Percentiles rank a stretch among this genome's conserved stretches.
Evolutionary conservation across 768 basidiomycete species (phyloP).

Genomic region (Amanita thiersii): DNA sequence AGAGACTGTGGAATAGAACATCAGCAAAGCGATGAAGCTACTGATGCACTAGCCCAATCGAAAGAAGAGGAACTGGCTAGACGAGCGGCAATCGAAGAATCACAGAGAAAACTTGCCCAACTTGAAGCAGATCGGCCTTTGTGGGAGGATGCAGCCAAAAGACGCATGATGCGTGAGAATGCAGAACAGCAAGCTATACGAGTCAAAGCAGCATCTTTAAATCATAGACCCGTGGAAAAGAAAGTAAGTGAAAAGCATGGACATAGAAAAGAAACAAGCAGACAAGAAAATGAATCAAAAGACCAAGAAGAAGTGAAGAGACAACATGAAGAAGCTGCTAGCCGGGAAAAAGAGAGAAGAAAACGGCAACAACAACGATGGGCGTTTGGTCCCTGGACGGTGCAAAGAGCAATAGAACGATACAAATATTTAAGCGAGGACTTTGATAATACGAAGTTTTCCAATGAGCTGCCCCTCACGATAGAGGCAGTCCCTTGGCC

Average conservation of each 20-base stretch:
- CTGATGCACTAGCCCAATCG: background rate
- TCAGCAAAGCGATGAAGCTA: too few species aligned
- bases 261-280: conserved; percentile 16
- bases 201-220: background rate
- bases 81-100: conserved; percentile 46
- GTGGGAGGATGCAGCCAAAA: conserved; percentile 48
- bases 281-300: conserved; percentile 19
- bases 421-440: conserved; percentile 51
- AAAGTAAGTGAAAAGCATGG: conserved; percentile 8
- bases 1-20: too few species aligned
- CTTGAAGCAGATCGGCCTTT: conserved; percentile 55
- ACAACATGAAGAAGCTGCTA: conserved; percentile 24
- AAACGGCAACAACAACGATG: conserved; percentile 43
- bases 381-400: conserved; percentile 56
- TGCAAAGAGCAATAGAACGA: conserved; percentile 59
- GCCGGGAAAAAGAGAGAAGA: conserved; percentile 31
- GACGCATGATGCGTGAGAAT: conserved; percentile 26
- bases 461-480: conserved; percentile 39
- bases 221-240: conserved; percentile 2
- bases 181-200: conserved; percentile 13
- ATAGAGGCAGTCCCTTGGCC: conserved; percentile 75
- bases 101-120: conserved; percentile 59
- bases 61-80: conserved; percentile 22
- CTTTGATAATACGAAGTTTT: conserved; percentile 59
- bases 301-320: conserved; percentile 20